These are phyloP conservation scores for Dictyostelium intermedium DNA, from an alignment of 78 protist species.

Conservation along the genomic window DNA sequence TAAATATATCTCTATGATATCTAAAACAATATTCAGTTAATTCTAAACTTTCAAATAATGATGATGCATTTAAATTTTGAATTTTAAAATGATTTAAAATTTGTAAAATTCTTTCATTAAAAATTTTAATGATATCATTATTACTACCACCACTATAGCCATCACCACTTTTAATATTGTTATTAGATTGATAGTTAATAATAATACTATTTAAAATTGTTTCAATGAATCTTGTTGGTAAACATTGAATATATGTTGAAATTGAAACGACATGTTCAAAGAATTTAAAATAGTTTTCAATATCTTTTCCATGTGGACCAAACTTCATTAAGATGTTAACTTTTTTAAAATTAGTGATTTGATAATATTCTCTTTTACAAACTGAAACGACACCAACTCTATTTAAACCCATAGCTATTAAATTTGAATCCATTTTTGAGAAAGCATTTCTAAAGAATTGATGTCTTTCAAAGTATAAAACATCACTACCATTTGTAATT, in stretches of 20 bases:
- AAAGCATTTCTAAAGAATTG: neutral
- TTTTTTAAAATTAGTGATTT: neutral
- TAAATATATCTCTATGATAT: too few relatives aligned
- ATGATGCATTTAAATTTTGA: too few relatives aligned
- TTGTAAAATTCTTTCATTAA: too few relatives aligned
- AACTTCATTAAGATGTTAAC: neutral
- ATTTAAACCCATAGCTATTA: neutral
- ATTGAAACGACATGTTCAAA: neutral
- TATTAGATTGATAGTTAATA: too few relatives aligned
- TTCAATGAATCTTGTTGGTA: neutral
- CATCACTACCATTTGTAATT: neutral
- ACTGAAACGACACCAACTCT: neutral
- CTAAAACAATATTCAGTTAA: too few relatives aligned
- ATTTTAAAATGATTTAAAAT: too few relatives aligned
- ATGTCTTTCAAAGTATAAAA: neutral
- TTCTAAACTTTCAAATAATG: too few relatives aligned
- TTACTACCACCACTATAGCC: too few relatives aligned
- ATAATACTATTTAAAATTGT: neutral
- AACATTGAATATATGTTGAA: neutral
- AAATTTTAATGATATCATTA: too few relatives aligned
- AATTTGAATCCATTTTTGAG: neutral
- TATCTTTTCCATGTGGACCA: neutral
- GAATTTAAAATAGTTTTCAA: neutral
- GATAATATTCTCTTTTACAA: neutral
- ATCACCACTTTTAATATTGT: too few relatives aligned